Conservation (phyloP, 2,329 filamentous ascomycete species). For the Aureobasidium sp. region DNA sequence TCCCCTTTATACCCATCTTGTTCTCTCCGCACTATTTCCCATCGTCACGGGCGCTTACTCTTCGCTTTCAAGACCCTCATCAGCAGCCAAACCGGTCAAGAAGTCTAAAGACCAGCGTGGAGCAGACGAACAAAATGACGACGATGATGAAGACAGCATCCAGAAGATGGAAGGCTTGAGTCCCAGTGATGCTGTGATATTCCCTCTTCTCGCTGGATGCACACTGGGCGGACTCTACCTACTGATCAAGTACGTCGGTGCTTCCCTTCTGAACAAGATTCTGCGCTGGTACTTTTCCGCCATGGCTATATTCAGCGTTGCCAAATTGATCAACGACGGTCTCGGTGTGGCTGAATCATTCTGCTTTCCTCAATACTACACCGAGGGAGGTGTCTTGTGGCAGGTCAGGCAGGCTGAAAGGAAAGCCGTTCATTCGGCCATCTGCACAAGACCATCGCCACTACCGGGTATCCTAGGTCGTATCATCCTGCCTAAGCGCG, state of each 20-base stretch:
- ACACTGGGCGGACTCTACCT: slow-evolving; percentile 74
- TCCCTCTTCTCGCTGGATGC: slow-evolving; percentile 69
- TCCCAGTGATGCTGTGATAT: slow-evolving; percentile 73
- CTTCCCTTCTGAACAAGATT: slow-evolving; percentile 72
- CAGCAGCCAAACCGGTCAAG: slow-evolving; percentile 57
- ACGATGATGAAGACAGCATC: slow-evolving; percentile 47
- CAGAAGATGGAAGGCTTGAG: slow-evolving; percentile 62
- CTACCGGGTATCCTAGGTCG: slow-evolving; percentile 45
- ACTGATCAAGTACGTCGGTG: slow-evolving; percentile 82
- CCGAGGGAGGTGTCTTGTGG: slow-evolving; percentile 44
- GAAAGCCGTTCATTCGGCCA: slow-evolving; percentile 6
- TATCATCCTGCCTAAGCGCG: slow-evolving; percentile 38
- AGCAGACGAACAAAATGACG: slow-evolving; percentile 48
- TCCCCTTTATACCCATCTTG: slow-evolving; percentile 54
- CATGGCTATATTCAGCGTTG: slow-evolving; percentile 70
- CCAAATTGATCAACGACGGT: slow-evolving; percentile 65
- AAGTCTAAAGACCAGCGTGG: slow-evolving; percentile 29
- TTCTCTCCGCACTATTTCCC: slow-evolving; percentile 66
- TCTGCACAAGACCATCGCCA: slow-evolving; percentile 36
- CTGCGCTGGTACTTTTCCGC: slow-evolving; percentile 76
- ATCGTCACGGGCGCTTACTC: slow-evolving; percentile 81
- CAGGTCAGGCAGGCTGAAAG: slow-evolving; percentile 21
- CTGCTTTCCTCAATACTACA: slow-evolving; percentile 68
- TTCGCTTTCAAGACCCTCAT: slow-evolving; percentile 75
- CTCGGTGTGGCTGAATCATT: slow-evolving; percentile 59